Conservation (phyloP, 1,139 yeast species). For the Blastobotrys serpentis region DNA sequence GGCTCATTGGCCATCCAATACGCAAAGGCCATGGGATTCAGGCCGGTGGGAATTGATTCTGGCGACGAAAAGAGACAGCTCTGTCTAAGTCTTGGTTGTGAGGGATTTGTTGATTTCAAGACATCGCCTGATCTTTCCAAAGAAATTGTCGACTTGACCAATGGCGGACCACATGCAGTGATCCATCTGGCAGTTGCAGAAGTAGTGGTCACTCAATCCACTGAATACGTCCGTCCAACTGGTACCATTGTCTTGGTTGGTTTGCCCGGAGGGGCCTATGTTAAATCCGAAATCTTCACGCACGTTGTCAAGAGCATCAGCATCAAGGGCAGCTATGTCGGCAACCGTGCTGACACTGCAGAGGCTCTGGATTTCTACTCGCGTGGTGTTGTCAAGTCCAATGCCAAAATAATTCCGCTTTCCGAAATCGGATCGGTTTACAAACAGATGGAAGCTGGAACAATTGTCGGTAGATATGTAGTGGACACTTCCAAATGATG, state of each 20-base stretch:
- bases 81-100: slow-evolving; percentile 63
- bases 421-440: slow-evolving; percentile 59
- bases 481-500: slow-evolving; percentile 51
- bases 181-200: slow-evolving; percentile 79
- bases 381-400: slow-evolving; percentile 66
- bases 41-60: slow-evolving; percentile 75
- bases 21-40: slow-evolving; percentile 78
- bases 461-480: slow-evolving; percentile 71
- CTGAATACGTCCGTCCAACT: slow-evolving; percentile 65
- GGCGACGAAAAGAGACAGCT: slow-evolving; percentile 63
- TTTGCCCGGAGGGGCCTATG: slow-evolving; percentile 70
- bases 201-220: slow-evolving; percentile 66
- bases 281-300: slow-evolving; percentile 58
- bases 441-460: slow-evolving; percentile 67
- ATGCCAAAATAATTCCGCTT: slow-evolving; percentile 65
- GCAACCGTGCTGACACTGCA: slow-evolving; percentile 75
- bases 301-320: slow-evolving; percentile 64
- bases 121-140: slow-evolving; percentile 46
- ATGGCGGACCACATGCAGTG: slow-evolving; percentile 79
- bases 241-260: slow-evolving; percentile 84
- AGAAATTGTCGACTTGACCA: slow-evolving; percentile 55
- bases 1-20: slow-evolving; percentile 80
- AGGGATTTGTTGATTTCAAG: slow-evolving; percentile 62
- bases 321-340: slow-evolving; percentile 75
- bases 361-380: slow-evolving; percentile 74